Evolutionary conservation across 2,329 filamentous ascomycete species (phyloP).

Genomic region (Monosporascus sp.): DNA sequence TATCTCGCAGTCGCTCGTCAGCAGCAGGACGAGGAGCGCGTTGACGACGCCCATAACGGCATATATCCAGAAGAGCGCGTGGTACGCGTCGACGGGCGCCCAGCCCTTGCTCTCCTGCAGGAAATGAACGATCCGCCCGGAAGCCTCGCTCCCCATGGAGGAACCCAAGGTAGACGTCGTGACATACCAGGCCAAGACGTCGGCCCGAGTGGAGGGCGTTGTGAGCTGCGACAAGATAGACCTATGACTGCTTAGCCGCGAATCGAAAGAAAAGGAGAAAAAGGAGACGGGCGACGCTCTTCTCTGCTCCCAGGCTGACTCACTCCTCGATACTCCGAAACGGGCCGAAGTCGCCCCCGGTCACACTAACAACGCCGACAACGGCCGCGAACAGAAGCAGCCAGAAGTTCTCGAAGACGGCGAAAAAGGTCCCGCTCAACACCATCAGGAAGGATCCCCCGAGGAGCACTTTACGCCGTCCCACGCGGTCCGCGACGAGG

Average conservation of each 20-base stretch:
- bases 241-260: constrained; percentile 5
- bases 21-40: constrained; percentile 35
- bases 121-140: constrained; percentile 45
- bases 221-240: constrained; percentile 58
- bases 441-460: constrained; percentile 52
- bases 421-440: constrained; percentile 49
- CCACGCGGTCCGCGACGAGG: constrained; percentile 53
- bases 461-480: constrained; percentile 48
- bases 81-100: constrained; percentile 47
- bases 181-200: constrained; percentile 64
- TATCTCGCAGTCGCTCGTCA: constrained; percentile 49
- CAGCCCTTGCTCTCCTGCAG: constrained; percentile 40
- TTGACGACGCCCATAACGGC: constrained; percentile 49
- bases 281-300: neutral
- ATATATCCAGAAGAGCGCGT: constrained; percentile 54
- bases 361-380: constrained; percentile 56
- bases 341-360: constrained; percentile 60
- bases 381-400: constrained; percentile 52
- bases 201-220: constrained; percentile 44
- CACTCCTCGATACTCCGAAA: constrained; percentile 61
- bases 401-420: constrained; percentile 52
- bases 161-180: constrained; percentile 51
- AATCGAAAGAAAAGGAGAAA: neutral
- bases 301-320: constrained; percentile 1
- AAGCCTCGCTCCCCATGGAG: constrained; percentile 45